Conservation (phyloP, 1,284 basidiomycete species). For the Ceratobasidium sp. region DNA sequence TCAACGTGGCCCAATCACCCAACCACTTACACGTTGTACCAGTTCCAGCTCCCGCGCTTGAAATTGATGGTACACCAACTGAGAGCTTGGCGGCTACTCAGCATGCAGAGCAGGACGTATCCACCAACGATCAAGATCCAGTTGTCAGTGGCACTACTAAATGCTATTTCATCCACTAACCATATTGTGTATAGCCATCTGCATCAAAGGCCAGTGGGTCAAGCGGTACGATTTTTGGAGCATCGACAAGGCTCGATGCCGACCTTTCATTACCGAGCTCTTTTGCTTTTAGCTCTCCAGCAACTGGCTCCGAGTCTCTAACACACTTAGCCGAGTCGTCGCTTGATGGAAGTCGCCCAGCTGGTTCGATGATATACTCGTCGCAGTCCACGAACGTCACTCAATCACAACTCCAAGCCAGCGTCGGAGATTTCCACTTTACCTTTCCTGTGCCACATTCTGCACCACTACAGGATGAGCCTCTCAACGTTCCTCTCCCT, state of each 20-base stretch:
- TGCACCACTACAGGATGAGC: not conserved
- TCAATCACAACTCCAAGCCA: conserved; percentile 27
- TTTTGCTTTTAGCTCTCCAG: conserved; percentile 33
- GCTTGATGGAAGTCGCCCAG: conserved; percentile 25
- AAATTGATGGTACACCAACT: not conserved
- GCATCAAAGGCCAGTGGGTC: not conserved
- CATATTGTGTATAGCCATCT: conserved; percentile 2
- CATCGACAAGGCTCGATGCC: conserved; percentile 12
- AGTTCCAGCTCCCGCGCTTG: not conserved
- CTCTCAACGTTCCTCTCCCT: not conserved
- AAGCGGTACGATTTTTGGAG: not conserved
- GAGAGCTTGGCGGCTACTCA: too few relatives aligned
- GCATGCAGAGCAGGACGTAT: too few relatives aligned
- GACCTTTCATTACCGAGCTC: conserved; percentile 29
- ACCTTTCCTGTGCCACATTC: conserved; percentile 18
- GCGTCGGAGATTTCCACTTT: conserved; percentile 21
- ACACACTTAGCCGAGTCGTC: conserved; percentile 21
- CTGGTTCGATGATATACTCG: conserved; percentile 13
- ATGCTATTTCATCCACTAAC: too few relatives aligned
- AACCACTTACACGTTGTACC: not conserved
- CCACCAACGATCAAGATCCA: too few relatives aligned
- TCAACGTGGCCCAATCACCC: not conserved
- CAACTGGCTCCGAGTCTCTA: not conserved
- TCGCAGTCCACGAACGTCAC: conserved; percentile 16
- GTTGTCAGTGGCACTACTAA: too few relatives aligned